These are phyloP conservation scores for Rhododendron griersonianum DNA, from an alignment of 148 eudicot species.

Conservation along the genomic window DNA sequence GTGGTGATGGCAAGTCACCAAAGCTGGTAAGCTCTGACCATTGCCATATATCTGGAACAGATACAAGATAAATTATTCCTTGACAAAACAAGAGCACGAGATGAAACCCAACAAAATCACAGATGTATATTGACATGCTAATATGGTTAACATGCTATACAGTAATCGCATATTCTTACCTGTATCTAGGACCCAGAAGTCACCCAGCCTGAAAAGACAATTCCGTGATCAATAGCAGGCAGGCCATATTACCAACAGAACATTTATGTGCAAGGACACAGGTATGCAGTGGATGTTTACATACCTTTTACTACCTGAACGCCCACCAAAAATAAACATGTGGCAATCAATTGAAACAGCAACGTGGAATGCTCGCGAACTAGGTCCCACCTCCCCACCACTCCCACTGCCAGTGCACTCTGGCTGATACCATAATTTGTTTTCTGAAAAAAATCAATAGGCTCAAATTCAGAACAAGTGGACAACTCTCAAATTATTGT, in stretches of 20 bases:
- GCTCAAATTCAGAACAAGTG: conserved; percentile 7
- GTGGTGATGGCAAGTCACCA: conserved; percentile 93
- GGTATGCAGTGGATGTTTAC: not conserved
- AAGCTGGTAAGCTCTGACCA: conserved; percentile 97
- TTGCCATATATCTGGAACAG: conserved; percentile 86
- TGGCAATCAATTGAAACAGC: conserved; percentile 94
- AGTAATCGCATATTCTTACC: conserved; percentile 33
- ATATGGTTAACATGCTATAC: not conserved
- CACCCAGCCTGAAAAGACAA: conserved; percentile 75
- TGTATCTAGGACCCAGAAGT: conserved; percentile 98
- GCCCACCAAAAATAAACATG: conserved; percentile 97
- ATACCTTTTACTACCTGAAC: conserved; percentile 76
- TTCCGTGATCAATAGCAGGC: conserved; percentile 9
- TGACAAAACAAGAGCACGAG: not conserved
- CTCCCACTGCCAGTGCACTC: conserved; percentile 85
- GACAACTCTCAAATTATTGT: conserved; percentile 1
- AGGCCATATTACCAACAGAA: not conserved
- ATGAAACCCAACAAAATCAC: not conserved
- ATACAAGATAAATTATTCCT: conserved; percentile 17
- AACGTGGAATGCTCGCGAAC: conserved; percentile 92
- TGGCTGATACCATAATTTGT: conserved; percentile 87
- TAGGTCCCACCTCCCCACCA: conserved; percentile 79
- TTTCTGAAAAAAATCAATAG: conserved; percentile 46
- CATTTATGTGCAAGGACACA: conserved; percentile 7
- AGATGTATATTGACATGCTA: not conserved